These are phyloP conservation scores for Alternaria brassicicola DNA, from an alignment of 2,329 filamentous ascomycete genomes.

Conservation along the genomic window DNA sequence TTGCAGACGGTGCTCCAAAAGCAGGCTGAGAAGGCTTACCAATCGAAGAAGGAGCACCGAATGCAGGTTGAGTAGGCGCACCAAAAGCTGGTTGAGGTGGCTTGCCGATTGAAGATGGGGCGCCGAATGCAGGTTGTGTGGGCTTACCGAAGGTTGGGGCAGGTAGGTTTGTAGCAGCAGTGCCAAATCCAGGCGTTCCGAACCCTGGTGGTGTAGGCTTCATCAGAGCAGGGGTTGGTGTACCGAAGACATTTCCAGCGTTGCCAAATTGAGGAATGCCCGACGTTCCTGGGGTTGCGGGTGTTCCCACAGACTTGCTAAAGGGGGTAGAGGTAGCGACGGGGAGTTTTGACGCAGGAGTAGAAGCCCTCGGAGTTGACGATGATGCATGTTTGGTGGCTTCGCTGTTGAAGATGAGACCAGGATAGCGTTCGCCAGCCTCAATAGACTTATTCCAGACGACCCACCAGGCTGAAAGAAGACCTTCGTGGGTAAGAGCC, in stretches of 20 bases:
- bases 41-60: constrained; percentile 24
- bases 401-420: constrained; percentile 60
- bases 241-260: constrained; percentile 7
- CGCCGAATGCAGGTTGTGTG: constrained; percentile 29
- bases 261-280: constrained; percentile 16
- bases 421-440: constrained; percentile 73
- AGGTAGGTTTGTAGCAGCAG: constrained; percentile 25
- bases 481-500: constrained; percentile 85
- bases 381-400: constrained; percentile 34
- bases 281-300: constrained; percentile 36
- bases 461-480: constrained; percentile 88
- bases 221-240: constrained; percentile 16
- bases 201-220: constrained; percentile 30
- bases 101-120: constrained; percentile 18
- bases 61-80: constrained; percentile 27
- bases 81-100: constrained; percentile 19
- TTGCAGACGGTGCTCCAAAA: constrained; percentile 24
- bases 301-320: constrained; percentile 18
- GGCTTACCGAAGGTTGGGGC: constrained; percentile 21
- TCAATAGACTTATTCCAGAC: constrained; percentile 87
- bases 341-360: constrained; percentile 16
- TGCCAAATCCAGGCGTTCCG: constrained; percentile 24
- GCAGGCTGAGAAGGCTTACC: constrained; percentile 24
- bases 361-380: constrained; percentile 17
- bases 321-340: constrained; percentile 18